Conservation (phyloP, 805 yeast species). For the Spathaspora girioi region DNA sequence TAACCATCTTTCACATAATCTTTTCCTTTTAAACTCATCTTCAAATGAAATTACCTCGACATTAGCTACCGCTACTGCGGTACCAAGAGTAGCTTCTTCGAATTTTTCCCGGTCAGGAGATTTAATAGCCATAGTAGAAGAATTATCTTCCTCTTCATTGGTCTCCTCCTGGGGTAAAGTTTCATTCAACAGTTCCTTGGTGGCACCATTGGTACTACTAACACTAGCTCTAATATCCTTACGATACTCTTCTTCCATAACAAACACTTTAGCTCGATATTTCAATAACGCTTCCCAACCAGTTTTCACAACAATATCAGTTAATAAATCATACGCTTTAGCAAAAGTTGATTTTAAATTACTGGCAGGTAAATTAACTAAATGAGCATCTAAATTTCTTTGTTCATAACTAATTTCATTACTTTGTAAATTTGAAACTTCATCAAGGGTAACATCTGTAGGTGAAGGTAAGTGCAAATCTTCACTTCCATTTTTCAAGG, state of each 20-base stretch:
- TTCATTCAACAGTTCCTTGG: conserved; percentile 7
- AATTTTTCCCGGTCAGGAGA: conserved; percentile 26
- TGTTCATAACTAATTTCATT: conserved; percentile 65
- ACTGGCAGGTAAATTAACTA: conserved; percentile 64
- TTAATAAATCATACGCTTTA: conserved; percentile 42
- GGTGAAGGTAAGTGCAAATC: conserved; percentile 75
- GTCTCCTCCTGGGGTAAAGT: background rate
- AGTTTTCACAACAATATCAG: conserved; percentile 41
- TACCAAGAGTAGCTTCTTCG: background rate
- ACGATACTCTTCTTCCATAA: conserved; percentile 46
- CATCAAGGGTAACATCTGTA: conserved; percentile 64
- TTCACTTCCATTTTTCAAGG: conserved; percentile 44
- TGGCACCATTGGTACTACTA: conserved; percentile 14
- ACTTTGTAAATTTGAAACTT: conserved; percentile 65
- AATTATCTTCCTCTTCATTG: conserved; percentile 16
- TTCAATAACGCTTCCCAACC: conserved; percentile 45
- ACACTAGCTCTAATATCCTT: conserved; percentile 26
- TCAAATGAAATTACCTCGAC: conserved; percentile 14
- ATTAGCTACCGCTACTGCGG: background rate
- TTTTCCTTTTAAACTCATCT: conserved; percentile 54
- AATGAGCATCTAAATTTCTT: conserved; percentile 56
- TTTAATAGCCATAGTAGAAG: conserved; percentile 36
- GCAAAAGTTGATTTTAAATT: conserved; percentile 51
- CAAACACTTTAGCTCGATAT: conserved; percentile 45
- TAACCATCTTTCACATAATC: conserved; percentile 72